These are phyloP conservation scores for Schizonepeta tenuifolia DNA, from an alignment of 257 asterid genomes.

Conservation along the genomic window DNA sequence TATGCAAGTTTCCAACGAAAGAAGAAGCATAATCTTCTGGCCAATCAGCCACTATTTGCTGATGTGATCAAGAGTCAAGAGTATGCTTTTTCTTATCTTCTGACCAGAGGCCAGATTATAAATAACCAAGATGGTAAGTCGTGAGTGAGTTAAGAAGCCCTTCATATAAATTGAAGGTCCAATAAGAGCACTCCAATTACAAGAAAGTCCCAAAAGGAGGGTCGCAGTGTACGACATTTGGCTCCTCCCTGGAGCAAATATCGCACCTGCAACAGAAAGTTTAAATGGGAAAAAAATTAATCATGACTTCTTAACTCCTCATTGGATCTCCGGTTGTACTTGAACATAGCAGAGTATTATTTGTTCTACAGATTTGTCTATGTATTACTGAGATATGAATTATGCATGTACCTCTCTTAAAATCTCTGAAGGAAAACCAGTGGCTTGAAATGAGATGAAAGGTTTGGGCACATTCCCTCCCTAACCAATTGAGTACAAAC, in stretches of 20 bases:
- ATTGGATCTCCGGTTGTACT: conserved; percentile 44
- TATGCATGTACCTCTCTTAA: conserved; percentile 74
- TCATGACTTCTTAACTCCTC: conserved; percentile 47
- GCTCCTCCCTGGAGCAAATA: conserved; percentile 95
- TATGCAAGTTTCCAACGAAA: conserved; percentile 52
- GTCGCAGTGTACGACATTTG: conserved; percentile 81
- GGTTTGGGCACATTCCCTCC: conserved; percentile 85
- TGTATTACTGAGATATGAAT: conserved; percentile 15
- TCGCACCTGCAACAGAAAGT: conserved; percentile 77
- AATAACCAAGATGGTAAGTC: conserved; percentile 60
- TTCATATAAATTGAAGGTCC: conserved; percentile 60
- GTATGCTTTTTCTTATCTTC: conserved; percentile 66
- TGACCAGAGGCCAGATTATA: conserved; percentile 55
- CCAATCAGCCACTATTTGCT: conserved; percentile 54
- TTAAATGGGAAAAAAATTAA: conserved; percentile 38
- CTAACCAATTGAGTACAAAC: conserved; percentile 43
- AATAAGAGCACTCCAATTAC: conserved; percentile 56
- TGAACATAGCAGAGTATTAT: conserved; percentile 31
- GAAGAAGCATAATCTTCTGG: conserved; percentile 68
- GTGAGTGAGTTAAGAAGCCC: conserved; percentile 58
- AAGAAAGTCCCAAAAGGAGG: conserved; percentile 57
- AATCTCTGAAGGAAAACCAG: conserved; percentile 82
- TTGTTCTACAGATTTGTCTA: conserved; percentile 24
- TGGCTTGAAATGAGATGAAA: conserved; percentile 65
- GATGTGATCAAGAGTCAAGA: conserved; percentile 58